A percentile compares a stretch with the other conserved stretches of the same genome.
These are phyloP conservation scores for Escallonia herrerae DNA, from an alignment of 129 eudicot species.

Conservation along the genomic window DNA sequence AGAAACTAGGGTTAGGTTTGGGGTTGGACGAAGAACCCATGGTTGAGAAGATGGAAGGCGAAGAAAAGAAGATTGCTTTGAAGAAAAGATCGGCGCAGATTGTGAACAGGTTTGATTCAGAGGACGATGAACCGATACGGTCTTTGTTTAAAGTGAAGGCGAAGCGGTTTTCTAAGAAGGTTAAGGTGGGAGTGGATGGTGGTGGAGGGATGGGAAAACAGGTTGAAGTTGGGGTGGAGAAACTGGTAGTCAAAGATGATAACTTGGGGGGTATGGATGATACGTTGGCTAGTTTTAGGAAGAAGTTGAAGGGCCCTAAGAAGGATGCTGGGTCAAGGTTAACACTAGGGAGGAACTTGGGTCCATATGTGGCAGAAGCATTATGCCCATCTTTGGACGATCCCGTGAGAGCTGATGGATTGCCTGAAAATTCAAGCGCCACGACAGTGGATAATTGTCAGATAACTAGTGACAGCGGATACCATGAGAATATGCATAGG, in stretches of 20 bases:
- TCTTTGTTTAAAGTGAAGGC: slow-evolving; percentile 60
- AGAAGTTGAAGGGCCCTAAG: slow-evolving; percentile 82
- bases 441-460: slow-evolving; percentile 9
- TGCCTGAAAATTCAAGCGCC: slow-evolving; percentile 18
- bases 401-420: slow-evolving; percentile 21
- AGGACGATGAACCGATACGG: slow-evolving; percentile 85
- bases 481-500: neutral
- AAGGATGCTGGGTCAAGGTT: slow-evolving; percentile 36
- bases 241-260: slow-evolving; percentile 24
- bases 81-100: slow-evolving; percentile 39
- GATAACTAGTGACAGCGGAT: neutral
- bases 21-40: slow-evolving; percentile 35
- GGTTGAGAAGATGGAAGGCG: slow-evolving; percentile 62
- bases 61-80: slow-evolving; percentile 30
- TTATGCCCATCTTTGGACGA: slow-evolving; percentile 20
- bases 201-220: slow-evolving; percentile 26
- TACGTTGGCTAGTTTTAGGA: slow-evolving; percentile 80
- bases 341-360: slow-evolving; percentile 16
- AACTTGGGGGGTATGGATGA: slow-evolving; percentile 84
- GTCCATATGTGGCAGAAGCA: slow-evolving; percentile 18
- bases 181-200: slow-evolving; percentile 44
- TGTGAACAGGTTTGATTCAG: slow-evolving; percentile 38
- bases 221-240: slow-evolving; percentile 14
- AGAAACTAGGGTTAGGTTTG: slow-evolving; percentile 46
- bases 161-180: slow-evolving; percentile 51